Conservation (phyloP, 441 rosid species). For the Metrosideros polymorpha region DNA sequence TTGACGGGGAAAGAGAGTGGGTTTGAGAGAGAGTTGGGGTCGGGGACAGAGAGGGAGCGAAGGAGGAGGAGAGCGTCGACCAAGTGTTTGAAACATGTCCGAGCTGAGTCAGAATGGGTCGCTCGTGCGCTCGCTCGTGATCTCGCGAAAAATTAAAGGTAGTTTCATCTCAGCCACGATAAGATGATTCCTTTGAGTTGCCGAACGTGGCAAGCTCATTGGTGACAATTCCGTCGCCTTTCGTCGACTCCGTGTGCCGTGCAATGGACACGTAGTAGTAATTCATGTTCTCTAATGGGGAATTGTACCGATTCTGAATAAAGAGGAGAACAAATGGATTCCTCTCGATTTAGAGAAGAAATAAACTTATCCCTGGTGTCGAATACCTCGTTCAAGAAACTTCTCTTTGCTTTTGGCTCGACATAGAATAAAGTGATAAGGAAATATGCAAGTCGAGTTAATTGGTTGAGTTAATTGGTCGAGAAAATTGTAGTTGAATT, state of each 20-base stretch:
- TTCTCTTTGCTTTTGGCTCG: neutral
- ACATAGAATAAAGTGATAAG: neutral
- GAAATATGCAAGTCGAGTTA: neutral
- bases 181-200: too few relatives aligned
- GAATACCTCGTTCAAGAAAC: neutral
- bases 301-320: neutral
- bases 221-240: too few relatives aligned
- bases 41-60: neutral
- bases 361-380: neutral
- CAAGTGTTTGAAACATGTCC: neutral
- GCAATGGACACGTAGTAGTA: neutral
- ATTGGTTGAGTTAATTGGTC: neutral
- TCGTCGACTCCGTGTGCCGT: neutral
- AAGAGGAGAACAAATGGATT: neutral
- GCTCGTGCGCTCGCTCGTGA: too few relatives aligned
- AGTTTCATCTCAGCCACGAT: too few relatives aligned
- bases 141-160: too few relatives aligned
- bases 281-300: neutral
- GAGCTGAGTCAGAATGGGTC: neutral
- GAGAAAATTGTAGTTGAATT: neutral
- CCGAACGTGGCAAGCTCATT: too few relatives aligned
- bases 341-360: neutral
- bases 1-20: neutral
- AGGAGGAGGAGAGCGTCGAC: neutral
- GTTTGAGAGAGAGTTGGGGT: neutral